Conservation (phyloP, 2,329 filamentous ascomycete genomes). For the Pseudocercospora fijiensis region DNA sequence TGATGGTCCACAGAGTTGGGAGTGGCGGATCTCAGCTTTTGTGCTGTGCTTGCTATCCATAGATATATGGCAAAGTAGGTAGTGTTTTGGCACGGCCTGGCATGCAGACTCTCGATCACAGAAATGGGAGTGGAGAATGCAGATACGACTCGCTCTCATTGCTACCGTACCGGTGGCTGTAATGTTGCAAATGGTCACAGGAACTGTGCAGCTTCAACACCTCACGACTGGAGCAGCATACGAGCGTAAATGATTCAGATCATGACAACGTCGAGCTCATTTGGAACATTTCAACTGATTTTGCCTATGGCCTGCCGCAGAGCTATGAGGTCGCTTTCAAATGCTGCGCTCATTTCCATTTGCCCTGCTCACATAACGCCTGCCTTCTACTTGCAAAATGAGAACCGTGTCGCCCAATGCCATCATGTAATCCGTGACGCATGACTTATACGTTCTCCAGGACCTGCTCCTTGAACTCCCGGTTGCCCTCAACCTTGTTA, state of each 20-base stretch:
- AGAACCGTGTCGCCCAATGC: constrained; percentile 30
- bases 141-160: neutral
- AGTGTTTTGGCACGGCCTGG: neutral
- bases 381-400: constrained; percentile 28
- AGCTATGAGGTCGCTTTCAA: constrained; percentile 24
- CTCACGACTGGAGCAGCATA: neutral
- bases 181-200: neutral
- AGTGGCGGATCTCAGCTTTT: neutral
- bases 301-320: constrained; percentile 29
- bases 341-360: constrained; percentile 25
- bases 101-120: neutral
- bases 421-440: constrained; percentile 23
- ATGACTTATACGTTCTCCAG: constrained; percentile 80
- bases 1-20: neutral
- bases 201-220: neutral
- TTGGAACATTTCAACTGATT: constrained; percentile 29
- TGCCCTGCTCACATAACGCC: constrained; percentile 32
- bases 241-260: neutral
- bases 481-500: constrained; percentile 78
- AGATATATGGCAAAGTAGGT: too few relatives aligned
- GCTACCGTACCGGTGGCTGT: neutral
- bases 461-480: constrained; percentile 98
- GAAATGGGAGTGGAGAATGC: neutral
- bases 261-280: constrained; percentile 14
- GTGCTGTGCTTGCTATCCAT: too few relatives aligned